Base-by-base conservation (phyloP, 2,329 filamentous ascomycete genomes). In the Drechslerella coelobrocha region DNA sequence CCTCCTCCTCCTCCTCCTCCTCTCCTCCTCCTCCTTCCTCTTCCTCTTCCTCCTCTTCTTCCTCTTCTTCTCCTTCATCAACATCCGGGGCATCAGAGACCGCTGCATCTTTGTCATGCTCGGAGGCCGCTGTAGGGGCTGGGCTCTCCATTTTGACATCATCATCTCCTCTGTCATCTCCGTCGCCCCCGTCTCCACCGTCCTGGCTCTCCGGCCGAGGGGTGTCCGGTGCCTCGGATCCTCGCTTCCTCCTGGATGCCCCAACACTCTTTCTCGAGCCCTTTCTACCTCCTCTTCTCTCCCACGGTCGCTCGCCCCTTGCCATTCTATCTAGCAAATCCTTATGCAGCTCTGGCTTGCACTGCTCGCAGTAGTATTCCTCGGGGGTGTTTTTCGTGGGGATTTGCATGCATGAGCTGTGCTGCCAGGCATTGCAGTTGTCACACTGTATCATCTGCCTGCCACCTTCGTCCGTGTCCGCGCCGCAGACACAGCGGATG, bases 401-500 rank as follows among this genome's bases (percentile, higher is more conserved):
- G 76, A 97, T 86, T 57, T 91, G 91, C 83, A 99, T 91, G 78
- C 94, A 99, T 73, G 95, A 88, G 77, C 97, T 97, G 80, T 99
- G 94, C 80, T 99, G 94, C 94, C 94, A 99, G 43, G 89, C 93
- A 52, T 86, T 87, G 79, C 94, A 99, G 50, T 85, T 86, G 79
- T 99, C 94, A 81, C 94, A 99, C 72, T 90, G 91, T 76, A 99
- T 96, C 92, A 96, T 97, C 56, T 92, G 88, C 75, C 94, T 89
- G 74, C 89, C 90, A 12, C 90, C 88, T 75, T 95, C 90, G 75
- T 93, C 90, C 69, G 92, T 89, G 74, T 92, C 89, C 68, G 91
- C 89, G 74, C 94, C 93, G 77, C 93, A 99, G 53, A 97, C 89
- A 79, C 93, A 99, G 74, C 93, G 89, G 73, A 97, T 96, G 74